These are phyloP conservation scores for Serpula lacrymans DNA, from an alignment of 768 basidiomycete species.

Conservation along the genomic window DNA sequence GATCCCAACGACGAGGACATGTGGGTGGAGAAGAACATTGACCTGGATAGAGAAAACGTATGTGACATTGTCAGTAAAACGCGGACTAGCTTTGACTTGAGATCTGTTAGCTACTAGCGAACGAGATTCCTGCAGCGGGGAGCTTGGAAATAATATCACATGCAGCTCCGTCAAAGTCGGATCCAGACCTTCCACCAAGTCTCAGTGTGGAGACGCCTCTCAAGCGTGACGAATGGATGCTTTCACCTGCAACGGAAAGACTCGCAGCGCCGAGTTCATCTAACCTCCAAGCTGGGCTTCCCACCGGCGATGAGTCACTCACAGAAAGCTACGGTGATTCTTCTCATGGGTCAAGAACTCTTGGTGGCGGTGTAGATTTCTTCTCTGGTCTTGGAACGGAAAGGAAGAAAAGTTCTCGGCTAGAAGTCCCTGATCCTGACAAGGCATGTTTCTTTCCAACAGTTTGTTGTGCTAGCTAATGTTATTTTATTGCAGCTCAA, in stretches of 20 bases:
- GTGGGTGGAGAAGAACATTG: conserved; percentile 89
- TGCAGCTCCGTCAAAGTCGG: conserved; percentile 42
- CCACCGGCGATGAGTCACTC: conserved; percentile 44
- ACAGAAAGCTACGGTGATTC: conserved; percentile 66
- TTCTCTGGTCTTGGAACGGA: conserved; percentile 87
- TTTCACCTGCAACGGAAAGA: conserved; percentile 34
- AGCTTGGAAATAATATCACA: conserved; percentile 68
- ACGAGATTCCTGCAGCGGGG: conserved; percentile 75
- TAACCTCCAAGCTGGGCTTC: conserved; percentile 24
- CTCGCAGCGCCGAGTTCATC: conserved; percentile 29
- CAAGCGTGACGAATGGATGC: conserved; percentile 89
- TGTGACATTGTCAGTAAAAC: conserved; percentile 25
- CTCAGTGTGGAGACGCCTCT: conserved; percentile 45
- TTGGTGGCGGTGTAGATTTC: conserved; percentile 73
- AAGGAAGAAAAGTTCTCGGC: conserved; percentile 59
- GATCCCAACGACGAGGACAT: conserved; percentile 71
- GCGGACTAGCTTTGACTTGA: conserved; percentile 8
- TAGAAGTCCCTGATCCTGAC: conserved; percentile 63
- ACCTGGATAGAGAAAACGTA: conserved; percentile 73
- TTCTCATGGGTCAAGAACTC: conserved; percentile 40
- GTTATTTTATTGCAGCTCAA: conserved; percentile 42
- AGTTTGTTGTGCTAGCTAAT: conserved; percentile 5
- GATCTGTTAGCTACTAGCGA: conserved; percentile 49
- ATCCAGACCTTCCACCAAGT: conserved; percentile 46
- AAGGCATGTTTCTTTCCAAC: conserved; percentile 45